Percentiles rank a stretch among this genome's conserved stretches.
These are phyloP conservation scores for Cytospora schulzeri DNA, from an alignment of 2,329 filamentous ascomycete genomes.

Conservation along the genomic window DNA sequence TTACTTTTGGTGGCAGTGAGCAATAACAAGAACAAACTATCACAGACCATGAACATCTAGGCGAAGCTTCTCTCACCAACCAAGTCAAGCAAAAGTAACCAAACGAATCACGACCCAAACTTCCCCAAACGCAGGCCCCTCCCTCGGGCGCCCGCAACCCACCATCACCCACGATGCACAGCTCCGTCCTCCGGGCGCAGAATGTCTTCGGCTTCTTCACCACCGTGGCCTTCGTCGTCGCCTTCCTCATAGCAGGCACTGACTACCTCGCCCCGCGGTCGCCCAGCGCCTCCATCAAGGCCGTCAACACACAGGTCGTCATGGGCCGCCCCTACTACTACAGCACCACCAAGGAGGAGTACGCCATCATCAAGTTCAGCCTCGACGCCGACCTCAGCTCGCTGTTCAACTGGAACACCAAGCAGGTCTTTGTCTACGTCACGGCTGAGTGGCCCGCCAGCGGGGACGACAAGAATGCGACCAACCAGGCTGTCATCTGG, in stretches of 20 bases:
- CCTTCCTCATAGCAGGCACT: constrained; percentile 76
- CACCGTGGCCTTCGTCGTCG: constrained; percentile 83
- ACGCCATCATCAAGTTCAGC: constrained; percentile 91
- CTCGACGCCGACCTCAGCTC: constrained; percentile 87
- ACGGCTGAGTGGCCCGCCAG: constrained; percentile 70
- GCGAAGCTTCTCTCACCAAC: background rate
- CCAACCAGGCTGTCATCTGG: constrained; percentile 87
- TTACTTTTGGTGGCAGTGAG: background rate
- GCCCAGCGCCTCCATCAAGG: constrained; percentile 61
- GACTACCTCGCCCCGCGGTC: constrained; percentile 71
- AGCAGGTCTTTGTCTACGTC: constrained; percentile 95
- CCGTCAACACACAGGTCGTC: constrained; percentile 86
- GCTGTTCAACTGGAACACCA: constrained; percentile 99
- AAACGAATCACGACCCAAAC: background rate
- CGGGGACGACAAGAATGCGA: constrained; percentile 39
- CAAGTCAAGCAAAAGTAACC: background rate
- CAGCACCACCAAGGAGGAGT: constrained; percentile 88
- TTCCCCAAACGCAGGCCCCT: background rate
- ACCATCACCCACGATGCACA: constrained; percentile 69
- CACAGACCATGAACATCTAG: background rate
- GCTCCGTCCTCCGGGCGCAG: constrained; percentile 79
- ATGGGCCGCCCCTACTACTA: constrained; percentile 97
- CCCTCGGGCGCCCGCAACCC: background rate
- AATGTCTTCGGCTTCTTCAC: constrained; percentile 98
- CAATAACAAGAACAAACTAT: background rate